These are phyloP conservation scores for Comarum palustre DNA, from an alignment of 306 rosid genomes.

Conservation along the genomic window DNA sequence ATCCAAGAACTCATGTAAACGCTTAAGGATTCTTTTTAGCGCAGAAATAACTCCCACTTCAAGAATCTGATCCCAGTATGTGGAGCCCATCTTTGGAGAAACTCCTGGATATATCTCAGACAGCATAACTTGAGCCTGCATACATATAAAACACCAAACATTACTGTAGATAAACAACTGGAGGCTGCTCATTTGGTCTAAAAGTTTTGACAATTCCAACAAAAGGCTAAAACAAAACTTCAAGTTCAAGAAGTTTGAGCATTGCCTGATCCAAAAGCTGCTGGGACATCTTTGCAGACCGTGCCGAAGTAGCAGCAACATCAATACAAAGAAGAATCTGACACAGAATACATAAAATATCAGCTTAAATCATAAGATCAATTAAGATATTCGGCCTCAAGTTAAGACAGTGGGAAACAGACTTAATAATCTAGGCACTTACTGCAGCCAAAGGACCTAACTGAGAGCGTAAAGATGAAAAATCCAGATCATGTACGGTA, in stretches of 20 bases:
- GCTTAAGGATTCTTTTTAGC: constrained; percentile 81
- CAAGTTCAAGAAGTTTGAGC: constrained; percentile 23
- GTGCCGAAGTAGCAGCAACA: constrained; percentile 88
- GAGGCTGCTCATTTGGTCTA: constrained; percentile 4
- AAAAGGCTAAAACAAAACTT: not conserved
- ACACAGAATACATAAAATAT: constrained; percentile 35
- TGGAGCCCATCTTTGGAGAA: constrained; percentile 73
- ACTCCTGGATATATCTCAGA: constrained; percentile 97
- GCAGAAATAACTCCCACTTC: constrained; percentile 80
- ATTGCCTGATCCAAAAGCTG: constrained; percentile 87
- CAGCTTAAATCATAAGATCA: constrained; percentile 32
- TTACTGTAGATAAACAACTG: constrained; percentile 11
- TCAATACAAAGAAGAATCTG: constrained; percentile 98
- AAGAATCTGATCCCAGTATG: constrained; percentile 92
- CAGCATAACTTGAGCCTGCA: constrained; percentile 83
- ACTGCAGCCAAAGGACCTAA: constrained; percentile 90
- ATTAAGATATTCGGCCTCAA: constrained; percentile 6
- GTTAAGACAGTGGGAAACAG: constrained; percentile 21
- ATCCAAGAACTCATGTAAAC: constrained; percentile 78
- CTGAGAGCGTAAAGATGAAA: constrained; percentile 78
- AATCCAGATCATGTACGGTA: constrained; percentile 71
- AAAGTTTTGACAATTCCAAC: not conserved
- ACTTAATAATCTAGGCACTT: constrained; percentile 38
- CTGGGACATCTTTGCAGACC: constrained; percentile 74
- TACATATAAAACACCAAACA: constrained; percentile 20